phyloP scores from a whole-genome alignment of 2,329 filamentous ascomycete genomes.

The Blastomyces gilchristii region DNA sequence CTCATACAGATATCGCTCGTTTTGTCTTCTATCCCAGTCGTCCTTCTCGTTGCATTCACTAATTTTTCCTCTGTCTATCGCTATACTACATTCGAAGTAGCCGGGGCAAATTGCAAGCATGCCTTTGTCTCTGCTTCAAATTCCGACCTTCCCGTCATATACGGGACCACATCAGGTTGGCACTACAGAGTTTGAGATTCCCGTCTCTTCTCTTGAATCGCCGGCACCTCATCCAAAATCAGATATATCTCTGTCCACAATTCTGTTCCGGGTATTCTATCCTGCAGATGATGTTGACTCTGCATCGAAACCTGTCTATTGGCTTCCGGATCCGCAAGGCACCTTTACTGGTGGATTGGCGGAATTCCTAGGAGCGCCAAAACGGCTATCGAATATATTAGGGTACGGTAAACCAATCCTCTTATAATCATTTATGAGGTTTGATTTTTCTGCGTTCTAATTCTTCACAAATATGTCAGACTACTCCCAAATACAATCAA shows the following conservation, averaged over 20 bases:
- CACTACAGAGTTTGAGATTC: conserved; percentile 70
- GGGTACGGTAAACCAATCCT: conserved; percentile 22
- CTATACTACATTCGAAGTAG: not conserved
- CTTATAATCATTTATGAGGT: not conserved
- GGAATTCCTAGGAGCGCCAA: conserved; percentile 59
- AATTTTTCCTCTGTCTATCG: not conserved
- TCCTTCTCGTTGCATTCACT: not conserved
- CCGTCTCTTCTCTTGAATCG: conserved; percentile 43
- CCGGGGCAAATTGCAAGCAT: not conserved
- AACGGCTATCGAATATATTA: conserved; percentile 35
- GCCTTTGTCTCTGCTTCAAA: conserved; percentile 32
- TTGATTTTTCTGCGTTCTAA: not conserved
- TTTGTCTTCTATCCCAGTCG: not conserved
- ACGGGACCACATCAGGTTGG: conserved; percentile 70
- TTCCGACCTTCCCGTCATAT: conserved; percentile 64
- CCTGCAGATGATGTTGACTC: conserved; percentile 44
- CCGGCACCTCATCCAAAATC: conserved; percentile 45
- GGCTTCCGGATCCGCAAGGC: conserved; percentile 68
- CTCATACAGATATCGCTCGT: not conserved
- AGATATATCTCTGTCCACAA: conserved; percentile 53
- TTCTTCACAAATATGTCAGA: conserved; percentile 5
- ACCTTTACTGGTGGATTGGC: conserved; percentile 66
- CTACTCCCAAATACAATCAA: conserved; percentile 17
- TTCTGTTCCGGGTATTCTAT: conserved; percentile 76
- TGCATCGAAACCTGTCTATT: conserved; percentile 54